phyloP scores from a whole-genome alignment of 2,329 filamentous ascomycete species.

The Blastomyces gilchristii region DNA sequence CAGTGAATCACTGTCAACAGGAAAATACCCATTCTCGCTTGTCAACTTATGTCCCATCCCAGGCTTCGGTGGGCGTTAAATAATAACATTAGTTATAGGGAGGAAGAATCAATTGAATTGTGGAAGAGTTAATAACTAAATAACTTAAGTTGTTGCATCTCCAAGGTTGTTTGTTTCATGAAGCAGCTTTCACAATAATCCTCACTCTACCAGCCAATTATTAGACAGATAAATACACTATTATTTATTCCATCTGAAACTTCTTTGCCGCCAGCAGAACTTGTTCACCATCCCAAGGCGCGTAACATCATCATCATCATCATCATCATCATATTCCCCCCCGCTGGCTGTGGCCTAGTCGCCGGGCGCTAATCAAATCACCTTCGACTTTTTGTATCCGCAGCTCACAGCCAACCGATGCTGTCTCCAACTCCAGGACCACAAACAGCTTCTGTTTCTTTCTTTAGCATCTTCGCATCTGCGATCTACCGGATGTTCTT shows the following conservation, averaged over 20 bases:
- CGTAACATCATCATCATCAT: too few relatives aligned
- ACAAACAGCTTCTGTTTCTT: slow-evolving; percentile 4
- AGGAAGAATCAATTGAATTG: too few relatives aligned
- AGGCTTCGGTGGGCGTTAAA: background rate
- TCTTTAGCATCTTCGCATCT: slow-evolving; percentile 10
- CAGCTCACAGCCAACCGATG: slow-evolving; percentile 2
- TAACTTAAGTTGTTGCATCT: background rate
- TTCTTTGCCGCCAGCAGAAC: background rate
- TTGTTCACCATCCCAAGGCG: background rate
- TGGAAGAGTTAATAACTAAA: too few relatives aligned
- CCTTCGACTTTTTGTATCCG: background rate
- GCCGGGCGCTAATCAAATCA: background rate
- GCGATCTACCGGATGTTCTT: background rate
- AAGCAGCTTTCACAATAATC: background rate
- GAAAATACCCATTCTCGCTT: background rate
- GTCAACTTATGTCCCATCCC: too few relatives aligned
- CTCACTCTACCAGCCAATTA: background rate
- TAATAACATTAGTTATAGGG: background rate
- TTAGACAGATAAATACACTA: background rate
- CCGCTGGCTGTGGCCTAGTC: too few relatives aligned
- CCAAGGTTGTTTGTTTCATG: background rate
- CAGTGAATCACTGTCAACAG: background rate
- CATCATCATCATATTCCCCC: too few relatives aligned
- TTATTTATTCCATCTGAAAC: background rate
- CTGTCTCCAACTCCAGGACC: background rate